Evolutionary conservation across 1,139 yeast species (phyloP), one percentile per base, ranked within the genome.

Genomic region (Saccharomycopsis hybrid): DNA sequence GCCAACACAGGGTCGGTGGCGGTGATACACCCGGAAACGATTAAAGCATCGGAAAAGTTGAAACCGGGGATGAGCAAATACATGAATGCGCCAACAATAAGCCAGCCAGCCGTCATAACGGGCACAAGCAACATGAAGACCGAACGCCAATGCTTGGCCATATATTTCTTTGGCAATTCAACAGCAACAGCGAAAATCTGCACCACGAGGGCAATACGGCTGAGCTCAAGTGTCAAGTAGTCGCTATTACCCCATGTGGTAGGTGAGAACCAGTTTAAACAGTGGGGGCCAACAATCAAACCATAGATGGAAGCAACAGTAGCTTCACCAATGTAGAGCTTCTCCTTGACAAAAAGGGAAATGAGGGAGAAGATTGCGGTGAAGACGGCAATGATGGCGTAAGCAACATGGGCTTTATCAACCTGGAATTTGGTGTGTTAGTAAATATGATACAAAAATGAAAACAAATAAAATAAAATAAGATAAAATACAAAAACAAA

Each of bases 1-100:
- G 98, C 98, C 62, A 92, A 74, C 48, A 92, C 95, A 3, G 98
- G 98, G 67, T 92, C 98, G 0, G 98, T 92, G 2, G 98, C 97
- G 0, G 98, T 92, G 39, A 92, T 82, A 68, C 98, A 92, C 0
- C 97, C 97, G 31, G 95, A 78, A 1, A 92, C 82, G 47, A 86
- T 73, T 44, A 92, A 74, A 4, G 90, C 86, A 52, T 85, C 85
- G 13, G 86, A 68, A 69, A 90, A 90, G 55, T 76, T 70, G 54
- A 92, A 73, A n/a, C 85, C 82, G 0, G 97, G 97, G 33, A 92
- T 82, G 35, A 92, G 72, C 30, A 77, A 73, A 89, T 95, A 92
- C 46, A 89, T 76, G 61, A 92, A 90, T 0, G 85, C 73, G 0
- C 96, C 95, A 31, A 90, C 86, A 3, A 89, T 70, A 35, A 92